Evolutionary conservation across 352 stramenopile species (phyloP), one percentile per base, ranked within the genome.

Genomic region (Phytopythium ostracodes): DNA sequence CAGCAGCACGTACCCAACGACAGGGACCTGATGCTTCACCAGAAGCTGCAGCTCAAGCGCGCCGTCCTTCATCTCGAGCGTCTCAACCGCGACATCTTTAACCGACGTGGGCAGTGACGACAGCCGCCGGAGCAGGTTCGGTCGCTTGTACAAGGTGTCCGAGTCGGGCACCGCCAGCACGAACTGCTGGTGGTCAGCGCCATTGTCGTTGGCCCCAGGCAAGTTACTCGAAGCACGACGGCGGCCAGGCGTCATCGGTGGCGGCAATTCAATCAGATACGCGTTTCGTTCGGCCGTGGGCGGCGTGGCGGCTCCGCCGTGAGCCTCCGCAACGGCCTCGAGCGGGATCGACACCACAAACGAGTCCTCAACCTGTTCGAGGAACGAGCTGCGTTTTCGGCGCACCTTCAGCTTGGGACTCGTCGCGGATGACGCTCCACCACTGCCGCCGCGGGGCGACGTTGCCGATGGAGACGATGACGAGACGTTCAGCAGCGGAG

Each of bases 271-370:
- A 51, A 94, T 94, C 43, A 94, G 55, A 62, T 90, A 92, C 12
- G 84, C 86, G 44, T 86, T 89, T 47, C 73, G 73, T 38, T 84
- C 74, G 12, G 73, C 63, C 25, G 77, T 75, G 20, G 67, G 38
- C 25, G 74, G 51, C 14, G 57, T 64, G 2, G 44, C 46, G 54
- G 64, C 62, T 9, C 66, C 66, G 10, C 62, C 52, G 29, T 65
- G 61, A 4, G 66, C 55, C 8, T 67, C 72, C 15, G 59, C 40
- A n/a, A 75, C 62, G 20, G 81, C 63, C 25, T 90, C 80, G 49
- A 91, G 87, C 1, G 84, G 84, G 59, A 93, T 91, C 11, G 84
- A 93, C 14, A 93, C 59, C 54, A 93, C 84, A 44, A 93, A 93
- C 1, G 81, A 88, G 44, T 91, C 79, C 42, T 91, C 82, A 0